Percentiles rank a stretch among this genome's conserved stretches.
phyloP scores from a whole-genome alignment of 768 basidiomycete genomes.

The Lepiota brunneoincarnata region DNA sequence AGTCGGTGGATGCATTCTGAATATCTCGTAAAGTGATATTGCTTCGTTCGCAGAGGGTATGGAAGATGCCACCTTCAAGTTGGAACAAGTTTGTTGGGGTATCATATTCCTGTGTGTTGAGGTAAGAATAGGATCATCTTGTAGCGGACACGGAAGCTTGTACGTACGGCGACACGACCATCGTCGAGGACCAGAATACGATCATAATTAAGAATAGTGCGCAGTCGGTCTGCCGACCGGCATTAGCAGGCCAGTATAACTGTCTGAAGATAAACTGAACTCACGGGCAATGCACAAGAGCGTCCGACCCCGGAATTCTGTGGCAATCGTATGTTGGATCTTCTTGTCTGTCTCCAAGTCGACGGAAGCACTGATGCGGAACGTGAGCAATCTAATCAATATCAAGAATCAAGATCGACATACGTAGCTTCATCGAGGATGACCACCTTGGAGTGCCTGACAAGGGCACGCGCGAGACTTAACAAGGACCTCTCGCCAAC shows the following conservation, averaged over 20 bases:
- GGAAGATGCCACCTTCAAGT: slow-evolving; percentile 50
- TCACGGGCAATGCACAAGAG: slow-evolving; percentile 76
- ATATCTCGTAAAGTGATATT: slow-evolving; percentile 22
- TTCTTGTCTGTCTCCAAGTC: slow-evolving; percentile 78
- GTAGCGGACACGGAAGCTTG: not conserved
- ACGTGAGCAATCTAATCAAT: not conserved
- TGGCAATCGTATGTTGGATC: slow-evolving; percentile 79
- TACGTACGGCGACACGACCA: slow-evolving; percentile 50
- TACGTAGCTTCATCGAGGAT: slow-evolving; percentile 79
- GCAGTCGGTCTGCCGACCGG: slow-evolving; percentile 51
- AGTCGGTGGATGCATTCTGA: not conserved
- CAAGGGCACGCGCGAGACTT: slow-evolving; percentile 76
- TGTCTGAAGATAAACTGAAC: slow-evolving; percentile 22
- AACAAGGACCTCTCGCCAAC: slow-evolving; percentile 73
- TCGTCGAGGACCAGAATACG: slow-evolving; percentile 66
- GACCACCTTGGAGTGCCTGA: slow-evolving; percentile 71
- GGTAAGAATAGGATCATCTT: not conserved
- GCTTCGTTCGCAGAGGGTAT: slow-evolving; percentile 48
- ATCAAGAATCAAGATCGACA: slow-evolving; percentile 4
- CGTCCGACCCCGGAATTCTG: slow-evolving; percentile 69
- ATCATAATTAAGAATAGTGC: slow-evolving; percentile 77
- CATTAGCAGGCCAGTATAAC: slow-evolving; percentile 14
- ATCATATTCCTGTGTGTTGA: slow-evolving; percentile 47
- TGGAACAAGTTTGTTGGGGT: slow-evolving; percentile 51
- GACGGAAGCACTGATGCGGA: slow-evolving; percentile 50